Conservation (phyloP, 345 rosid species). For the Citrus hindsii region DNA sequence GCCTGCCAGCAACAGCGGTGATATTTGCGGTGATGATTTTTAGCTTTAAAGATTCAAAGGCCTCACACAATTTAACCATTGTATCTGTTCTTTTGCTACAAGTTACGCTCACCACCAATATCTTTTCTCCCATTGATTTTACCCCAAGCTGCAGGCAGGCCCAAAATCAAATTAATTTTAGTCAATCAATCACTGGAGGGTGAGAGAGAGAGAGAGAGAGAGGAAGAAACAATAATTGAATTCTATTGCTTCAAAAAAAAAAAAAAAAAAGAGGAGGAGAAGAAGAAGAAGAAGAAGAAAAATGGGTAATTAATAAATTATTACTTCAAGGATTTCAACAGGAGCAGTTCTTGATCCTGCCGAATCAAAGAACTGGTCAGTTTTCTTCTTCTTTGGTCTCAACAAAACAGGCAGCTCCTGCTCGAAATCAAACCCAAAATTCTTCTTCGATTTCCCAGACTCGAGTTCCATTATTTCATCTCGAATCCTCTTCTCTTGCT, state of each 20-base stretch:
- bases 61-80: conserved; percentile 81
- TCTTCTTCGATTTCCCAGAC: conserved; percentile 38
- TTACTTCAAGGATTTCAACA: conserved; percentile 63
- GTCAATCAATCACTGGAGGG: background rate
- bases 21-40: conserved; percentile 76
- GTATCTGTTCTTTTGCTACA: conserved; percentile 80
- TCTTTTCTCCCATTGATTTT: conserved; percentile 68
- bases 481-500: conserved; percentile 65
- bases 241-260: too few species aligned
- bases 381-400: conserved; percentile 72
- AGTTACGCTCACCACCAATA: conserved; percentile 69
- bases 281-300: too few species aligned
- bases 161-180: background rate
- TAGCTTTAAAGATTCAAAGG: conserved; percentile 75
- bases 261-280: too few species aligned
- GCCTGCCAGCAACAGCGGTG: conserved; percentile 65
- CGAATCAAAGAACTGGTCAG: conserved; percentile 36
- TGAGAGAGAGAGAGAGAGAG: too few species aligned
- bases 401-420: conserved; percentile 52
- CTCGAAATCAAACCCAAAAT: conserved; percentile 42
- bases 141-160: conserved; percentile 57
- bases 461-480: conserved; percentile 78
- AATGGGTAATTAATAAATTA: too few species aligned
- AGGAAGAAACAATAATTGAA: too few species aligned
- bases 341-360: conserved; percentile 40